These are phyloP conservation scores for Musa beccarii DNA, from an alignment of 176 grass and related monocot genomes.

Conservation along the genomic window DNA sequence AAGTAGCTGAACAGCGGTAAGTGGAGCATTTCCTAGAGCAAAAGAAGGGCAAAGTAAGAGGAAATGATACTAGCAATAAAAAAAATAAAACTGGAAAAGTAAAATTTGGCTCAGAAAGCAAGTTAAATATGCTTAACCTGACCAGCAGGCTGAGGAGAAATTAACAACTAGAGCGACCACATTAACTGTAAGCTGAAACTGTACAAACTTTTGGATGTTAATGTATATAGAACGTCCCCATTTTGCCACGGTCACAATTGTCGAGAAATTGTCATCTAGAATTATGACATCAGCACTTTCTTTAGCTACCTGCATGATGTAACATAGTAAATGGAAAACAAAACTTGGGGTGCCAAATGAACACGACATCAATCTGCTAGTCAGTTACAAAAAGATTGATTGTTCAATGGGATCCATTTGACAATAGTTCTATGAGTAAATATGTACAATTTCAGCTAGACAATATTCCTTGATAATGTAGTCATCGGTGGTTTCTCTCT, in stretches of 20 bases:
- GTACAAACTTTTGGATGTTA: constrained; percentile 93
- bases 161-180: constrained; percentile 82
- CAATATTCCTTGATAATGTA: too few species aligned
- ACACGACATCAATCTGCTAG: too few species aligned
- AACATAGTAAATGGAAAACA: background rate
- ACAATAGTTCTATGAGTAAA: too few species aligned
- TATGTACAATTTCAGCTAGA: too few species aligned
- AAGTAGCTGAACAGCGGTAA: constrained; percentile 87
- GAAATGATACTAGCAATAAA: background rate
- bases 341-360: too few species aligned
- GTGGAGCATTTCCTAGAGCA: constrained; percentile 56
- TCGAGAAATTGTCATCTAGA: constrained; percentile 79
- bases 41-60: background rate
- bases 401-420: too few species aligned
- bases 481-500: too few species aligned
- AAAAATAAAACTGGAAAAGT: background rate
- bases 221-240: constrained; percentile 87
- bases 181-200: constrained; percentile 88
- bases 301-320: constrained; percentile 56
- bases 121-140: constrained; percentile 4
- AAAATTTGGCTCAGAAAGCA: background rate
- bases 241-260: constrained; percentile 63
- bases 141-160: constrained; percentile 60
- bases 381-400: too few species aligned
- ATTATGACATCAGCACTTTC: constrained; percentile 85